These are phyloP conservation scores for Beauveria pseudobassiana DNA, from an alignment of 2,329 filamentous ascomycete genomes.

Conservation along the genomic window DNA sequence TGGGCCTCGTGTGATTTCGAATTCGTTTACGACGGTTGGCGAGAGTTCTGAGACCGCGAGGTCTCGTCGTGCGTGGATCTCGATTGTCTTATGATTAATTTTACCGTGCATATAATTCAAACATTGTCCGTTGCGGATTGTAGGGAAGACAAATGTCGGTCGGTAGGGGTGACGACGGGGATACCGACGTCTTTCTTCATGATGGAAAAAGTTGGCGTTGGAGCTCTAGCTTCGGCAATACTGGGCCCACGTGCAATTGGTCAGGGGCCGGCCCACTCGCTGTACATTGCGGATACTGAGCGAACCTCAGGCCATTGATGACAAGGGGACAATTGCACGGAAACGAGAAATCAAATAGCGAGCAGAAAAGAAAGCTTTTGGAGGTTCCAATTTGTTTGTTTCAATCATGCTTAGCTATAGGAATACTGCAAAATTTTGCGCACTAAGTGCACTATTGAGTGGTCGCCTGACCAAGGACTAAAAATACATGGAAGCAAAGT, in stretches of 20 bases:
- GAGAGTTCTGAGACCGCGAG: not conserved
- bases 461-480: slow-evolving; percentile 1
- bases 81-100: not conserved
- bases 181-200: not conserved
- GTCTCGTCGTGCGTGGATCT: not conserved
- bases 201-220: slow-evolving; percentile 10
- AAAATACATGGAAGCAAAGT: slow-evolving; percentile 4
- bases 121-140: not conserved
- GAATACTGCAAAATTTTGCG: not conserved
- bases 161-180: not conserved
- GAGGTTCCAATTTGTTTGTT: not conserved
- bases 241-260: slow-evolving; percentile 6
- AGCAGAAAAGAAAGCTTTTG: not conserved
- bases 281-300: not conserved
- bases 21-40: not conserved
- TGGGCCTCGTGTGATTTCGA: not conserved
- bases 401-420: not conserved
- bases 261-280: not conserved
- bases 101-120: not conserved
- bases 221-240: slow-evolving; percentile 10
- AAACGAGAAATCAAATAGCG: not conserved
- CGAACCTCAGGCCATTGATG: not conserved
- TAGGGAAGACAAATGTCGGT: not conserved
- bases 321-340: not conserved
- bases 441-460: not conserved